Base-by-base conservation (phyloP, 495 filamentous ascomycete genomes). In the Podospora fimiseda region DNA sequence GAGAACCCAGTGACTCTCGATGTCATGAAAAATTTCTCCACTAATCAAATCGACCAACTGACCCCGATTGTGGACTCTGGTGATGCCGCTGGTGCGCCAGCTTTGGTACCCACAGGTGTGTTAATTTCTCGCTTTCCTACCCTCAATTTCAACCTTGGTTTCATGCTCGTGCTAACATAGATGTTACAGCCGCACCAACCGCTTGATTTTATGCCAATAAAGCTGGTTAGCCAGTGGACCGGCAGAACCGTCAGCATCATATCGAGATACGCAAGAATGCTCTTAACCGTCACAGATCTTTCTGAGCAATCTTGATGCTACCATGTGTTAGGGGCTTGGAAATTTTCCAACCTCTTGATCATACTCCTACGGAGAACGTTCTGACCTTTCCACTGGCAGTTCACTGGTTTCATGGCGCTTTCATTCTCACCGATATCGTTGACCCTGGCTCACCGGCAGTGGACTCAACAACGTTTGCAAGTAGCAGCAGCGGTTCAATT, bases 301-400 rank as follows among this genome's bases (percentile, higher is more conserved):
- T 38, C 74, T 82, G 52, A 74, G 79, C 56, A 83, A 85, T 63
- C 93, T 93, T 78, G 86, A 93, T 66, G 70, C 73, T 50, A 75
- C 73, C 53, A 86, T 95, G 79, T 95, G 94, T 73, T 69, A 80
- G 63, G 87, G 94, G 67, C 93, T 94, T 71, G 76, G 82, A 55
- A 69, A 72, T 57, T 74, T 79, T 60, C n/a, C n/a, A n/a, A n/a
- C 88, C 90, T 51, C 66, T 85, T 55, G 84, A 86, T 59, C 89
- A 95, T 63, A 73, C 70, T 50, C 59, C 60, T 33, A 63, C 69
- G 53, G 37, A 55, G 1, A 39, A 41, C 7, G 55, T 62, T 9
- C 27, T 43, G 16, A 53, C 38, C 24, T 39, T 27, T 11, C 65
- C n/a, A n/a, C n/a, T n/a, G n/a, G n/a, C n/a, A n/a, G n/a, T n/a